Conservation (phyloP, 2,329 filamentous ascomycete species). For the Elsinoe perseae region DNA sequence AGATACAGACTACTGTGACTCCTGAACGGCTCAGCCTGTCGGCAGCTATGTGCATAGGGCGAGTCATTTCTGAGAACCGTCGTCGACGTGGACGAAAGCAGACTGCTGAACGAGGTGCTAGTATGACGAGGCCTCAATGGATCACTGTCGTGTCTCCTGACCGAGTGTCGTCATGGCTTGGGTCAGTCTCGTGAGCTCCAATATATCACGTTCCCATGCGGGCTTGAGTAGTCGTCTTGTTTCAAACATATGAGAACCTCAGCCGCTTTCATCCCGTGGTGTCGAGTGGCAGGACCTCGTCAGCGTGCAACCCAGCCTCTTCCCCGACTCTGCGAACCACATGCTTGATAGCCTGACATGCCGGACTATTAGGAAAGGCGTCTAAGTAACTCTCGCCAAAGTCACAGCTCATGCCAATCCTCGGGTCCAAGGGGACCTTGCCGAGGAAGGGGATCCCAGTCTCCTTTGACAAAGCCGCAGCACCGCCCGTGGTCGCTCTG, state of each 20-base stretch:
- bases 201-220: too few relatives aligned
- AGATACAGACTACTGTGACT: slow-evolving; percentile 51
- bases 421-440: slow-evolving; percentile 80
- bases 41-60: too few relatives aligned
- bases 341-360: slow-evolving; percentile 68
- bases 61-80: too few relatives aligned
- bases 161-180: too few relatives aligned
- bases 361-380: slow-evolving; percentile 84
- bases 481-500: slow-evolving; percentile 82
- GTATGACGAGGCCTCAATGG: too few relatives aligned
- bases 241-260: not conserved
- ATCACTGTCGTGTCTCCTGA: too few relatives aligned
- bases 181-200: too few relatives aligned
- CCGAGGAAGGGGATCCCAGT: slow-evolving; percentile 84
- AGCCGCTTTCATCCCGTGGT: not conserved
- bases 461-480: slow-evolving; percentile 69
- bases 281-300: slow-evolving; percentile 23
- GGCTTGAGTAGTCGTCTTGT: too few relatives aligned
- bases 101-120: too few relatives aligned
- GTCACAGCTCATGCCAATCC: slow-evolving; percentile 94
- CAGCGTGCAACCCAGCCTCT: slow-evolving; percentile 27
- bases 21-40: not conserved
- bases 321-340: slow-evolving; percentile 64
- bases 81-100: too few relatives aligned
- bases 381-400: slow-evolving; percentile 97